Percentiles rank a stretch among this genome's conserved stretches.
phyloP scores from a whole-genome alignment of 495 filamentous ascomycete species.

The Podospora bellae-mahoneyi region DNA sequence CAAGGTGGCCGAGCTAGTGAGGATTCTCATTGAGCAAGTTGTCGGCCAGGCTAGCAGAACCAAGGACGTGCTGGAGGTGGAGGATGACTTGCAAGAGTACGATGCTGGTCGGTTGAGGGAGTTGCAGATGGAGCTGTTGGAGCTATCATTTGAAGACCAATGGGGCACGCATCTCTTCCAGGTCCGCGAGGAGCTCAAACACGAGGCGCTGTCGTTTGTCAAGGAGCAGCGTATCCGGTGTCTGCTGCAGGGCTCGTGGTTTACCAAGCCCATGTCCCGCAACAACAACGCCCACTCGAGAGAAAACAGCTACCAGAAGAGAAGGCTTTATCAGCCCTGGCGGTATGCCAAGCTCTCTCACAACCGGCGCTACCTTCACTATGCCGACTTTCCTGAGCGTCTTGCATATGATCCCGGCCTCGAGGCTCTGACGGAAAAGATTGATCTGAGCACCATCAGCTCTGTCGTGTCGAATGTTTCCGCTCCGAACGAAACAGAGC shows the following conservation, averaged over 20 bases:
- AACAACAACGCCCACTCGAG: slow-evolving; percentile 27
- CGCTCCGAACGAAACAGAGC: slow-evolving; percentile 50
- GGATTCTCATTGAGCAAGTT: slow-evolving; percentile 88
- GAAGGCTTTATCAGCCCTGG: slow-evolving; percentile 53
- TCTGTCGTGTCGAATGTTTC: slow-evolving; percentile 93
- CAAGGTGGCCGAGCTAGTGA: slow-evolving; percentile 84
- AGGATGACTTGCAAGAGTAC: slow-evolving; percentile 82
- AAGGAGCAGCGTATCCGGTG: slow-evolving; percentile 96
- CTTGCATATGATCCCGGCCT: slow-evolving; percentile 64
- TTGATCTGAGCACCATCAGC: slow-evolving; percentile 84
- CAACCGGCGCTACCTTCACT: slow-evolving; percentile 88
- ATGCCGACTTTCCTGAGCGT: slow-evolving; percentile 75
- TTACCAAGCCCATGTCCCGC: slow-evolving; percentile 56
- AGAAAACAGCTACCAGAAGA: slow-evolving; percentile 35
- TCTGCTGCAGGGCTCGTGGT: slow-evolving; percentile 86
- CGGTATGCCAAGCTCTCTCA: slow-evolving; percentile 86
- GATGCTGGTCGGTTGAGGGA: slow-evolving; percentile 73
- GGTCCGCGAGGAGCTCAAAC: slow-evolving; percentile 87
- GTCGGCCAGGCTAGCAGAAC: slow-evolving; percentile 78
- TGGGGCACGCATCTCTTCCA: slow-evolving; percentile 89
- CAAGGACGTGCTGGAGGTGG: slow-evolving; percentile 83
- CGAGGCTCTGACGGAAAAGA: slow-evolving; percentile 72
- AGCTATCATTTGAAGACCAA: slow-evolving; percentile 85
- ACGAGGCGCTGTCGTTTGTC: slow-evolving; percentile 91
- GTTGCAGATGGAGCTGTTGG: slow-evolving; percentile 92